These are phyloP conservation scores for Mycena olivaceomarginata DNA, from an alignment of 768 basidiomycete genomes.

Conservation along the genomic window DNA sequence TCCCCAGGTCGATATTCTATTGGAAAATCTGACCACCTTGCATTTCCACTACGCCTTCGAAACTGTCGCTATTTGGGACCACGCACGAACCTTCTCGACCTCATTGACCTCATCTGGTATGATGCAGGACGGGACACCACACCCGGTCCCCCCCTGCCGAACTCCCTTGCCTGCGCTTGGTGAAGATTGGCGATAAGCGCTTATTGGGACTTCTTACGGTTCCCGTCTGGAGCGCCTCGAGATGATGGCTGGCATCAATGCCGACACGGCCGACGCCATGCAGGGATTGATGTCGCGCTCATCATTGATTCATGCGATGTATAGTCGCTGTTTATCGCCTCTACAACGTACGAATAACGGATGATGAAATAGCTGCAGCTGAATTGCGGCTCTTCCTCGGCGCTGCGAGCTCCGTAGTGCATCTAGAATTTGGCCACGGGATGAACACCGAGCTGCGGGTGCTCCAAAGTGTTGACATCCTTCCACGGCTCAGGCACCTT, in stretches of 20 bases:
- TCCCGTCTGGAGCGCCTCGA: slow-evolving; percentile 14
- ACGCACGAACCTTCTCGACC: neutral
- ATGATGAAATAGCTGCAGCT: no score
- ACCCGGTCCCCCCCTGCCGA: neutral
- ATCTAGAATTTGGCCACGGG: neutral
- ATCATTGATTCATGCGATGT: neutral
- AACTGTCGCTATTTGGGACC: neutral
- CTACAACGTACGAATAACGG: neutral
- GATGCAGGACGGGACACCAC: neutral
- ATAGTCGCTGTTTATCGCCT: neutral
- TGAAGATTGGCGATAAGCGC: neutral
- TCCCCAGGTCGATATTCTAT: neutral
- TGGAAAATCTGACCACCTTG: neutral
- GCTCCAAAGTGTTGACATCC: neutral
- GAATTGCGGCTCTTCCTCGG: neutral
- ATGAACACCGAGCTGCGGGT: neutral
- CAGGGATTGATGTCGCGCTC: neutral
- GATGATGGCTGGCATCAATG: neutral
- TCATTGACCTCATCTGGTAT: neutral
- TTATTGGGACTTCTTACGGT: neutral
- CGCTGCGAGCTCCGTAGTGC: neutral
- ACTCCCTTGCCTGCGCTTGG: neutral
- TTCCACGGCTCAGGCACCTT: slow-evolving; percentile 5
- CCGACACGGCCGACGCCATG: neutral
- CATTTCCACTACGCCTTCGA: neutral